Conservation (phyloP, 352 stramenopile genomes). For the Phytopythium oedochilum region DNA sequence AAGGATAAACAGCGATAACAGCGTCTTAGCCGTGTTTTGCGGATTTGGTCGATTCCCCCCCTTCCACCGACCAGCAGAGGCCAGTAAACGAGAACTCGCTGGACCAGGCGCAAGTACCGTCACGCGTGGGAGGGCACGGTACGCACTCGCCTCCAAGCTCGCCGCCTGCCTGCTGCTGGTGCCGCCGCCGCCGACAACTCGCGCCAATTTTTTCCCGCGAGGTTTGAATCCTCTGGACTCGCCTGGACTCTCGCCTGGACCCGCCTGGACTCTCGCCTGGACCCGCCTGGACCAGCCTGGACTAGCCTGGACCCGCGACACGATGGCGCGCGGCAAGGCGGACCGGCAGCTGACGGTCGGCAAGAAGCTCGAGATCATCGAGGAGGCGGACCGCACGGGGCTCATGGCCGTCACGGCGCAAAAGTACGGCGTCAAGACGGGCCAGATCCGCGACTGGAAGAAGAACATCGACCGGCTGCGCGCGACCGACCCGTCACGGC, state of each 20-base stretch:
- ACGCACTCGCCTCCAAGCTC: no score
- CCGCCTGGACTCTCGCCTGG: no score
- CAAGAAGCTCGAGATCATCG: conserved; percentile 89
- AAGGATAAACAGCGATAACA: no score
- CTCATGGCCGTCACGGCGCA: conserved; percentile 73
- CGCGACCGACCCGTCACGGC: conserved; percentile 70
- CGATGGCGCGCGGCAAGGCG: conserved; percentile 79
- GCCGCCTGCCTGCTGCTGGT: no score
- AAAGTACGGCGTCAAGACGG: conserved; percentile 84
- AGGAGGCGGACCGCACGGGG: conserved; percentile 77
- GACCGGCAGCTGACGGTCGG: conserved; percentile 75
- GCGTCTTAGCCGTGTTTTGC: no score
- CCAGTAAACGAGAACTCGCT: conserved; percentile 43
- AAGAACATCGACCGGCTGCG: conserved; percentile 77
- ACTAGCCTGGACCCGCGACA: neutral
- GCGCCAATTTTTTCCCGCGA: conserved; percentile 2
- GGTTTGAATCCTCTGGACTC: conserved; percentile 9
- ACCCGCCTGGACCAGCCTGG: no score
- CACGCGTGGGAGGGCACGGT: conserved; percentile 2
- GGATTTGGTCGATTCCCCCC: no score
- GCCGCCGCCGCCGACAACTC: no score
- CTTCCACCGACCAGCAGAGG: neutral
- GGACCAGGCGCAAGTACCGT: conserved; percentile 19
- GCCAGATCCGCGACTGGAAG: conserved; percentile 87
- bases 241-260: no score